Percentiles rank a stretch among this genome's conserved stretches.
Evolutionary conservation across 2,329 filamentous ascomycete species (phyloP).

Genomic region (Penicillium sp.): DNA sequence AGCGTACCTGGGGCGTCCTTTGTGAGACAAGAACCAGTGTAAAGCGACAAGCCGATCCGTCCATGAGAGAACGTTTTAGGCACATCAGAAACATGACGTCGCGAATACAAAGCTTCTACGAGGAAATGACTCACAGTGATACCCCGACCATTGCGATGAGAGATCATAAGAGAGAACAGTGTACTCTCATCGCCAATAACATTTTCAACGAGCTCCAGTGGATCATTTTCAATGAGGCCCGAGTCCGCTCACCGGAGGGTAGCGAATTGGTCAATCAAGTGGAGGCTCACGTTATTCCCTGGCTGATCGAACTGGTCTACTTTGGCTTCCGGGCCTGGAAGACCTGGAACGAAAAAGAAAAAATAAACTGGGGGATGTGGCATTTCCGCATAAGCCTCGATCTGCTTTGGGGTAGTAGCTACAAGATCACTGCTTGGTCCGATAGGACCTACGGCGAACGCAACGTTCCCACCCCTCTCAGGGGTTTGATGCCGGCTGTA

Average conservation of each 20-base stretch:
- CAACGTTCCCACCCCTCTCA: not conserved
- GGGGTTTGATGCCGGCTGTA: not conserved
- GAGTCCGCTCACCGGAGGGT: conserved; percentile 1
- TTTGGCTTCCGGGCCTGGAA: conserved; percentile 14
- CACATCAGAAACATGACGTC: not conserved
- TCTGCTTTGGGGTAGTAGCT: conserved; percentile 10
- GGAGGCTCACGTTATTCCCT: conserved; percentile 18
- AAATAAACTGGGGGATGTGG: not conserved
- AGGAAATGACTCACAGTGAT: not conserved
- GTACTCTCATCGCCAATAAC: conserved; percentile 4
- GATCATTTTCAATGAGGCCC: conserved; percentile 11
- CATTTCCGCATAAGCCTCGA: conserved; percentile 11
- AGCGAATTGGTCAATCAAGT: conserved; percentile 14
- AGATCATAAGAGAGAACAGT: not conserved
- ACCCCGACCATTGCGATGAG: not conserved
- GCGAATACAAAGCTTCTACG: not conserved
- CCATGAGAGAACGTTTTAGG: not conserved
- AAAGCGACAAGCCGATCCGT: not conserved
- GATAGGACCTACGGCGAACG: not conserved
- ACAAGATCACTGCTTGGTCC: conserved; percentile 2
- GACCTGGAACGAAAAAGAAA: not conserved
- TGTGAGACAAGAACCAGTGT: not conserved
- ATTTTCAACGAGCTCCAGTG: conserved; percentile 6
- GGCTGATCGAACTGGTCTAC: conserved; percentile 11
- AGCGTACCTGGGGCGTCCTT: conserved; percentile 3